A percentile compares a stretch with the other conserved stretches of the same genome.
These are phyloP conservation scores for Pyrenula massariospora DNA, from an alignment of 495 filamentous ascomycete species.

Conservation along the genomic window DNA sequence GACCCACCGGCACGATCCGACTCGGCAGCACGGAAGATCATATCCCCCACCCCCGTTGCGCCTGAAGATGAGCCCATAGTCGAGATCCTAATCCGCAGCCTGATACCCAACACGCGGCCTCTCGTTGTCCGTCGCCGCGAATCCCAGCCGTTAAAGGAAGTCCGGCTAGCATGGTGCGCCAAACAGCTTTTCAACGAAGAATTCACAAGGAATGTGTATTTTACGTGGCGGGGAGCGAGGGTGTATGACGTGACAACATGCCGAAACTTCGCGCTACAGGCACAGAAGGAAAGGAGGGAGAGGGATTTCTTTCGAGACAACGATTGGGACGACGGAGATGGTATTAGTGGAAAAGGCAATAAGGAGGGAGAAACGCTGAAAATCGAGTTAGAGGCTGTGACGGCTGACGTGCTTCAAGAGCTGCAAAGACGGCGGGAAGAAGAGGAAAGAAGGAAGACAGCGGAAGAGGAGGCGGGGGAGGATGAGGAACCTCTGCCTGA, in stretches of 20 bases:
- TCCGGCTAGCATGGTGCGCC: constrained; percentile 55
- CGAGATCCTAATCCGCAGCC: constrained; percentile 59
- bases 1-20: constrained; percentile 3
- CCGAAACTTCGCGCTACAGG: constrained; percentile 46
- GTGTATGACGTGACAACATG: constrained; percentile 66
- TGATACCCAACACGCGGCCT: constrained; percentile 46
- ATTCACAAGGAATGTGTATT: constrained; percentile 41
- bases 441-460: constrained; percentile 10
- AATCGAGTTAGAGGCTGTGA: constrained; percentile 65
- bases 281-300: constrained; percentile 21
- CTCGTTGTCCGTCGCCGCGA: constrained; percentile 57
- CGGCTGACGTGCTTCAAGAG: constrained; percentile 31
- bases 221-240: constrained; percentile 68
- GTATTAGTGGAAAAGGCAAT: constrained; percentile 5
- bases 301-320: constrained; percentile 21
- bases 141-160: constrained; percentile 51
- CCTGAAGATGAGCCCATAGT: constrained; percentile 37
- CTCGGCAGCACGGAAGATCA: not conserved
- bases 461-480: constrained; percentile 10
- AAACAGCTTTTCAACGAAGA: constrained; percentile 40
- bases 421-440: constrained; percentile 4
- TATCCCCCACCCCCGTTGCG: not conserved
- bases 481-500: constrained; percentile 10
- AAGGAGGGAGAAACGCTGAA: constrained; percentile 9
- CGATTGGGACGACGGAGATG: constrained; percentile 15